Evolutionary conservation across 129 eudicot genomes (phyloP), one percentile per base, ranked within the genome.

Genomic region (Helichrysum umbraculigerum): DNA sequence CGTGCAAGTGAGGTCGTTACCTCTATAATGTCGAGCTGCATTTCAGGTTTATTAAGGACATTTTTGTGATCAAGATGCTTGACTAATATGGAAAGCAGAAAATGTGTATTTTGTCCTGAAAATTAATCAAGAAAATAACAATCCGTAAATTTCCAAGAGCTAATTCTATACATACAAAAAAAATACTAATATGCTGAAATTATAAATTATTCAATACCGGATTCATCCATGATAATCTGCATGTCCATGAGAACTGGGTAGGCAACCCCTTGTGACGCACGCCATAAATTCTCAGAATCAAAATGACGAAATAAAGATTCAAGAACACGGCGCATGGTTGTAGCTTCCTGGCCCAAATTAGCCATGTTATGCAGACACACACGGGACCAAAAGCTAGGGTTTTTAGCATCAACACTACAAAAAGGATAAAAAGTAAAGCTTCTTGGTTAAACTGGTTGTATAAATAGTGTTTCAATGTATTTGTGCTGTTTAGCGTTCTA

Each of bases 21-120:
- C 79, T 87, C 82, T 64, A 95, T 73, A 71, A 95, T 86, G 76
- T 88, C 92, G 42, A 91, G 78, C 79, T 87, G 99, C 97, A 95
- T 89, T n/a, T 86, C 87, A 1, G 97, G 97, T 70, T 91, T 87
- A 79, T 89, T 86, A 16, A 91, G 88, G 52, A 95, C 95, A 72
- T 86, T 89, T 80, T 91, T 95, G 81, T 95, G 97, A 77, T 95
- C 99, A 71, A 95, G 89, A 88, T 95, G 99, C 89, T 91, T 95
- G 72, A 91, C 76, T 81, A 95, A 79, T 61, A 83, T 88, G 6
- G 97, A 87, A 74, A 95, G 82, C 81, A 95, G 83, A 82, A 89
- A 85, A 83, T 95, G 99, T 72, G 92, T 79, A 78, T 88, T 95
- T 70, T 88, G 90, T 76, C 96, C 98, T 94, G 97, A 73, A 82